Evolutionary conservation across 352 stramenopile genomes (phyloP).

Genomic region (Pythium utonaiense): DNA sequence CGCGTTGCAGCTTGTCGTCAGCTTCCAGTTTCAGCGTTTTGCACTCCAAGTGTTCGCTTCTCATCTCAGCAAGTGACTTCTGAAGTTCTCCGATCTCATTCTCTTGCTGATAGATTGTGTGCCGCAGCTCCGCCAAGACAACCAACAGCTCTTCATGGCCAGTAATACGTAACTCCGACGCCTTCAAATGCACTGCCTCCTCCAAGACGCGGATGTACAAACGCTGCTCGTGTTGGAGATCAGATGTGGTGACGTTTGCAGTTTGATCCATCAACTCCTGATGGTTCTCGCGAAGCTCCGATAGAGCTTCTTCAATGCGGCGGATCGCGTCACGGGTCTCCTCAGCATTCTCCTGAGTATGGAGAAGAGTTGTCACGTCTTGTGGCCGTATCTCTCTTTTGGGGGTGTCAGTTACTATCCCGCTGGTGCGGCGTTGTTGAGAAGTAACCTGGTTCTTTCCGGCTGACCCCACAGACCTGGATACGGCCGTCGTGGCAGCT

Average conservation of each 20-base stretch:
- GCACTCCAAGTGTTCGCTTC: conserved; percentile 11
- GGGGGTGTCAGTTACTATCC: not conserved
- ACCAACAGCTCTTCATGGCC: conserved; percentile 75
- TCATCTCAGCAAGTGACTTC: not conserved
- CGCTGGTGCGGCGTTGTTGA: not conserved
- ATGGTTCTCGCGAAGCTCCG: conserved; percentile 38
- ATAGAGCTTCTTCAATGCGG: conserved; percentile 39
- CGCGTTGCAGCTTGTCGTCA: conserved; percentile 7
- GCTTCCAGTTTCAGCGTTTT: conserved; percentile 9
- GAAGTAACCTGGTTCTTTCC: not conserved
- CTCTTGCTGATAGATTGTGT: conserved; percentile 76
- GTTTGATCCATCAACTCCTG: conserved; percentile 18
- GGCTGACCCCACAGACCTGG: not conserved
- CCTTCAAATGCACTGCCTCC: conserved; percentile 71
- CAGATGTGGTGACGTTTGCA: not conserved
- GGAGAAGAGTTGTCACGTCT: not conserved
- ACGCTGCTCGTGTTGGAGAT: conserved; percentile 37
- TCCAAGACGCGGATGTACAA: conserved; percentile 77
- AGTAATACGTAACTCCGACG: conserved; percentile 57
- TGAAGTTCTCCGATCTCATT: conserved; percentile 37
- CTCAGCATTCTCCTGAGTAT: not conserved
- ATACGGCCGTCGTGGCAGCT: not conserved
- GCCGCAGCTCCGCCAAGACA: conserved; percentile 67
- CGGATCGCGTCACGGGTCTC: conserved; percentile 29
- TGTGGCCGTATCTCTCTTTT: not conserved